Evolutionary conservation across 768 basidiomycete species (phyloP).

Genomic region (Boletus edulis): DNA sequence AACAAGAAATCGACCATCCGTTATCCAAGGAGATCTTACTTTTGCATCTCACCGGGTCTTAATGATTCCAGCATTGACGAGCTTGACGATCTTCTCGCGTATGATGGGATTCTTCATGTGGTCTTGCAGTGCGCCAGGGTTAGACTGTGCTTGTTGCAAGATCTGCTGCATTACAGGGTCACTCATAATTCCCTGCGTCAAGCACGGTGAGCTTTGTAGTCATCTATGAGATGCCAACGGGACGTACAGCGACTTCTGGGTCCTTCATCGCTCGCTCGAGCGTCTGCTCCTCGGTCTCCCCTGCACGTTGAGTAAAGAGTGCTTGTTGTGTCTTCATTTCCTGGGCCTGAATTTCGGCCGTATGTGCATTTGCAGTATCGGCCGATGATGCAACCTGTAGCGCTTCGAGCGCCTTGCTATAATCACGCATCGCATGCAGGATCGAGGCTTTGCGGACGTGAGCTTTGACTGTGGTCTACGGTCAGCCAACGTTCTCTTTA

Average conservation of each 20-base stretch:
- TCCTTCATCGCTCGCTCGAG: slow-evolving; percentile 94
- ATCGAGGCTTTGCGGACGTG: slow-evolving; percentile 92
- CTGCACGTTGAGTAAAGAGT: slow-evolving; percentile 71
- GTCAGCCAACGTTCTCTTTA: background rate
- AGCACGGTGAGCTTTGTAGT: slow-evolving; percentile 3
- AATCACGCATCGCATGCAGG: slow-evolving; percentile 87
- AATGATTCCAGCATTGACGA: slow-evolving; percentile 92
- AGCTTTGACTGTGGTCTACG: slow-evolving; percentile 63
- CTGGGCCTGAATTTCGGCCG: slow-evolving; percentile 76
- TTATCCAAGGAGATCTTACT: slow-evolving; percentile 9
- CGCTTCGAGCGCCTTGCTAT: slow-evolving; percentile 82
- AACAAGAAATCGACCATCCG: slow-evolving; percentile 11
- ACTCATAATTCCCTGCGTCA: slow-evolving; percentile 68
- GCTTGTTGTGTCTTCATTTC: slow-evolving; percentile 81
- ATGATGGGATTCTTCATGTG: slow-evolving; percentile 94
- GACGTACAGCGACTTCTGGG: slow-evolving; percentile 86
- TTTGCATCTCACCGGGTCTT: slow-evolving; percentile 59
- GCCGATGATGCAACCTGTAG: slow-evolving; percentile 72
- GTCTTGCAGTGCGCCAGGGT: slow-evolving; percentile 87
- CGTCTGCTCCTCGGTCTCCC: slow-evolving; percentile 91
- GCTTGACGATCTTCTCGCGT: slow-evolving; percentile 79
- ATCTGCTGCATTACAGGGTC: slow-evolving; percentile 95
- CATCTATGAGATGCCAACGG: background rate
- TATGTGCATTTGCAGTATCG: slow-evolving; percentile 82
- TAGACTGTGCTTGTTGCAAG: slow-evolving; percentile 87